Evolutionary conservation across 441 rosid genomes (phyloP).

Genomic region (Francoa sonchifolia): DNA sequence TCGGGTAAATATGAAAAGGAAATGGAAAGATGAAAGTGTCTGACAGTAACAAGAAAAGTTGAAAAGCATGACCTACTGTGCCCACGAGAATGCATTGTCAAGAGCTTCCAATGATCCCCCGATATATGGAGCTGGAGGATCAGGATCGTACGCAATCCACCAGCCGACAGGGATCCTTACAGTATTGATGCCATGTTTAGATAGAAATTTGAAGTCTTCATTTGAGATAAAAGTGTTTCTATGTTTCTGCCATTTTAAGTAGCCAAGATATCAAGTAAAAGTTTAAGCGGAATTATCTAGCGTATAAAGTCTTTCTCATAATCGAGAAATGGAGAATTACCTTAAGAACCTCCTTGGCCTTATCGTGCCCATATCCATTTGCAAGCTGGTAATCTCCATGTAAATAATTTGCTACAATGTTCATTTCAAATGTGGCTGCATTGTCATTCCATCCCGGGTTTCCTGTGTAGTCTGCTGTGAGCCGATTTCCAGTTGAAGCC

Average conservation of each 20-base stretch:
- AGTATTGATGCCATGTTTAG: conserved; percentile 51
- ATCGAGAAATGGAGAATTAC: conserved; percentile 14
- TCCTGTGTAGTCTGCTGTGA: conserved; percentile 53
- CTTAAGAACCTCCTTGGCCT: conserved; percentile 54
- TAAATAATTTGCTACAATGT: conserved; percentile 41
- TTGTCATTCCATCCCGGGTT: conserved; percentile 62
- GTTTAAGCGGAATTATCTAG: not conserved
- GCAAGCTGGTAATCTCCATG: conserved; percentile 75
- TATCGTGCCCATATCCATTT: conserved; percentile 45
- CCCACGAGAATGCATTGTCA: conserved; percentile 64
- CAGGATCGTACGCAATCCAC: conserved; percentile 73
- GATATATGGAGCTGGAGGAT: conserved; percentile 59
- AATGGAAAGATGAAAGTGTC: not conserved
- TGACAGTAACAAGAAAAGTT: conserved; percentile 3
- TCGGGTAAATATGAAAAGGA: conserved; percentile 9
- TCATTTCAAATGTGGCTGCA: conserved; percentile 53
- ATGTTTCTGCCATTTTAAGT: conserved; percentile 37
- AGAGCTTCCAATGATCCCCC: conserved; percentile 60
- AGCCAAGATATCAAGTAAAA: not conserved
- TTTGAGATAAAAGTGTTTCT: conserved; percentile 42
- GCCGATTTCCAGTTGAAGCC: conserved; percentile 44
- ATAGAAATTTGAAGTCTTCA: conserved; percentile 50
- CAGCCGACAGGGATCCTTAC: conserved; percentile 76
- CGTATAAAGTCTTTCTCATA: too few species aligned
- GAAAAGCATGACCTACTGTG: conserved; percentile 38